phyloP scores from a whole-genome alignment of 345 rosid species.

The Sonneratia alba region DNA sequence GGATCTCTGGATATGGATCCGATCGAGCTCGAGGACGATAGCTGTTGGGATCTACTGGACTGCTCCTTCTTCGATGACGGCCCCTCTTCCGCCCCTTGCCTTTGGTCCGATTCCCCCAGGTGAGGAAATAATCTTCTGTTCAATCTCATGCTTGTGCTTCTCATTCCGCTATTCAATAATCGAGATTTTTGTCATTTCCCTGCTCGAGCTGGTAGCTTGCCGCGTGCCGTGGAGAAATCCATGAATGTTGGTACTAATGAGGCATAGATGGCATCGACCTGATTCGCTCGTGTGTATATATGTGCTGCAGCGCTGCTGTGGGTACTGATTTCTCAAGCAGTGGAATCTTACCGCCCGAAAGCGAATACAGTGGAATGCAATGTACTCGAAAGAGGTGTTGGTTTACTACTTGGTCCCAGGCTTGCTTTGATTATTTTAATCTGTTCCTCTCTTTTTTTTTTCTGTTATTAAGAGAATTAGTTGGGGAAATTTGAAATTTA shows the following conservation, averaged over 20 bases:
- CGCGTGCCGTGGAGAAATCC: neutral
- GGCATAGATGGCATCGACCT: neutral
- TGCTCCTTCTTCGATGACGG: conserved; percentile 16
- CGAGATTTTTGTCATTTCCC: neutral
- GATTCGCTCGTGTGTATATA: neutral
- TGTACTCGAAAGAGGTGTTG: conserved; percentile 38
- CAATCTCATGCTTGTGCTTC: neutral
- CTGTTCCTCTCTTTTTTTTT: neutral
- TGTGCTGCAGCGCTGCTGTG: conserved; percentile 1
- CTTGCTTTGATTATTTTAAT: neutral
- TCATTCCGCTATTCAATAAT: neutral
- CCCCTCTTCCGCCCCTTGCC: neutral
- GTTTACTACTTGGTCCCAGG: neutral
- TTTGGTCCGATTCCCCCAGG: conserved; percentile 2
- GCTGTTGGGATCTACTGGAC: neutral
- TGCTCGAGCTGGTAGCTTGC: neutral
- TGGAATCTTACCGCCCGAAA: conserved; percentile 22
- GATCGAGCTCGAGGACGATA: neutral
- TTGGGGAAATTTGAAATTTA: neutral
- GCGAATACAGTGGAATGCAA: conserved; percentile 22
- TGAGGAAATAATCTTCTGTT: neutral
- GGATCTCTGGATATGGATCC: neutral
- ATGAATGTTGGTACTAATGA: neutral
- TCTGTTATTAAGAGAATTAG: neutral
- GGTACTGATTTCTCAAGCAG: conserved; percentile 25